Base-by-base conservation (phyloP, 768 basidiomycete genomes). In the Pleurotus ostreatus region DNA sequence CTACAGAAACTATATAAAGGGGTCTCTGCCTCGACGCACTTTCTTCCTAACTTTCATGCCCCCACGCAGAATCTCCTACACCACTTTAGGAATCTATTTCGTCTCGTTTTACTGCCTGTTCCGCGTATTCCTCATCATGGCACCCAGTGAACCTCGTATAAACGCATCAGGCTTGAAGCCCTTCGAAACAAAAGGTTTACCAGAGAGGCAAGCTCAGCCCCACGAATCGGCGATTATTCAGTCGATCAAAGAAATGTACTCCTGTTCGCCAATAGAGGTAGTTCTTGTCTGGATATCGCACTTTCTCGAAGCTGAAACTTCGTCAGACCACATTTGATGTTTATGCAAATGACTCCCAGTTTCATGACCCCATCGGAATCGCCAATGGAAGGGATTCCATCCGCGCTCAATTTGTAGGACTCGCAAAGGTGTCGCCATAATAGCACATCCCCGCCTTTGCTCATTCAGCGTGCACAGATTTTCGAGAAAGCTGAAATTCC, bases 341-440 rank as follows among this genome's bases (percentile, higher is more conserved):
- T 7, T 79, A 79, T 49, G 59, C 73, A 9, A 58, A 64, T 15
- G 65, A 78, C 34, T 76, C 75, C 0, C 63, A 74, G 52, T 79
- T 80, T 59, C 74, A 76, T 55, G 77, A 79, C 59, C 77, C 76
- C 11, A 61, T 79, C 45, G 78, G 78, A 38, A 75, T 78, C 44
- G 72, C 77, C 8, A 63, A 71, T 23, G 78, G 76, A 3, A 44
- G 67, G 11, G 66, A 67, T 26, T 69, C 77, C 8, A 74, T 79
- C 40, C 70, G 70, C 16, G 67, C 73, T 0, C 78, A 78, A 53
- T 79, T 79, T 62, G 65, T 78, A 40, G 78, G 66, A 8, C 65
- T 79, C 5, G 69, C 70, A 20, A 78, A 79, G 69, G 78, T 73
- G 39, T 26, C 9, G n/a, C 15, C 12, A 20, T 46, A 26, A 5